Percentiles rank a stretch among this genome's conserved stretches.
Conservation (phyloP, 2,329 filamentous ascomycete genomes). For the Pseudogymnoascus sp. region DNA sequence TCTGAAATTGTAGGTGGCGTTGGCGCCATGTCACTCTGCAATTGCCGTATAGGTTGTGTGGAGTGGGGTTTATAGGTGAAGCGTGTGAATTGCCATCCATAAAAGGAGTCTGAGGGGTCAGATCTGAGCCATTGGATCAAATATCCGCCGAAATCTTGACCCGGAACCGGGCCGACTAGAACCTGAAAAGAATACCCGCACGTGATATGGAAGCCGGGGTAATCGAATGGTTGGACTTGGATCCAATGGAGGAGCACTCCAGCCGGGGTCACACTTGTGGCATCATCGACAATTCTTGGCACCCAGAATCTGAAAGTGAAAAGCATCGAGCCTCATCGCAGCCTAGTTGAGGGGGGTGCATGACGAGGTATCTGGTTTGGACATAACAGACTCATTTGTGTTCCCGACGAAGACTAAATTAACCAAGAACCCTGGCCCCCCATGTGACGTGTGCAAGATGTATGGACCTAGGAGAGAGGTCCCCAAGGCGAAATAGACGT, state of each 20-base stretch:
- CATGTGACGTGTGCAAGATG: neutral
- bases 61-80: neutral
- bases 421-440: neutral
- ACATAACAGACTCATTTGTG: neutral
- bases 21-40: neutral
- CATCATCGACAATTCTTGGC: neutral
- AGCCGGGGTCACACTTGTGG: neutral
- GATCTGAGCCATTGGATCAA: neutral
- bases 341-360: neutral
- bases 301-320: neutral
- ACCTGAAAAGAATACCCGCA: neutral
- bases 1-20: neutral
- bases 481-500: neutral
- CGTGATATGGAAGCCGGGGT: neutral
- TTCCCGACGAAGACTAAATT: neutral
- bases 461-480: neutral
- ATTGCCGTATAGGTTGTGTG: neutral
- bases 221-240: neutral
- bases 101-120: neutral
- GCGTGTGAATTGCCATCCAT: constrained; percentile 13
- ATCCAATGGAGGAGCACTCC: neutral
- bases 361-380: neutral
- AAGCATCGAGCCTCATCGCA: neutral
- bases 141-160: neutral
- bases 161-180: neutral